A percentile compares a stretch with the other conserved stretches of the same genome.
These are phyloP conservation scores for Fusarium oxysporum DNA, from an alignment of 2,329 filamentous ascomycete species.

Conservation along the genomic window DNA sequence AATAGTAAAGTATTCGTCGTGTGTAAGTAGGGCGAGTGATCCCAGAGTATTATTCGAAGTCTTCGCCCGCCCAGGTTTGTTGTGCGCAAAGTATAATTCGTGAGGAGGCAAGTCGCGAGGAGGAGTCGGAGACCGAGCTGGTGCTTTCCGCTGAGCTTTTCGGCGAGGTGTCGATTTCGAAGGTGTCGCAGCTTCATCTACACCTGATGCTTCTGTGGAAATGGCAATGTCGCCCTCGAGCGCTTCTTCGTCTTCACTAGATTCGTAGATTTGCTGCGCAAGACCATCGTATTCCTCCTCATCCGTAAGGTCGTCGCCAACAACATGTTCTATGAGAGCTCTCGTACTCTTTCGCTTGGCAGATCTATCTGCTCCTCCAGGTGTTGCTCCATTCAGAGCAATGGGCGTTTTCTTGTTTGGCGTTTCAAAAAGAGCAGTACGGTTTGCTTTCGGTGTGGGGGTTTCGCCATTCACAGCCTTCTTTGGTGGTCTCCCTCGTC, in stretches of 20 bases:
- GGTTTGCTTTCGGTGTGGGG: constrained; percentile 53
- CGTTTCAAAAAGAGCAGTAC: constrained; percentile 52
- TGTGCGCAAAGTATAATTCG: constrained; percentile 94
- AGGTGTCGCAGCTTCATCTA: constrained; percentile 56
- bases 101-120: constrained; percentile 86
- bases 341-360: constrained; percentile 87
- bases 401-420: constrained; percentile 51
- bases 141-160: constrained; percentile 45
- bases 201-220: constrained; percentile 16
- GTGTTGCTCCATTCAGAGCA: constrained; percentile 61
- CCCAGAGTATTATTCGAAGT: constrained; percentile 89
- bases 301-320: constrained; percentile 72
- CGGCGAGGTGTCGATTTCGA: constrained; percentile 56
- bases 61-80: constrained; percentile 81
- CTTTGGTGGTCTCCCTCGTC: constrained; percentile 53
- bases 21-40: constrained; percentile 80
- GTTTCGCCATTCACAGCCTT: constrained; percentile 46
- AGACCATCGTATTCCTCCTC: constrained; percentile 79
- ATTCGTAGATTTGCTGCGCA: constrained; percentile 74
- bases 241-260: constrained; percentile 64
- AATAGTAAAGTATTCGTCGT: constrained; percentile 87
- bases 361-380: constrained; percentile 83
- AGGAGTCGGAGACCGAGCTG: constrained; percentile 76
- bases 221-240: constrained; percentile 39
- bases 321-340: constrained; percentile 77